Percentiles rank a stretch among this genome's conserved stretches.
Conservation (phyloP, 2,329 filamentous ascomycete species). For the Pestalotiopsis sp. region DNA sequence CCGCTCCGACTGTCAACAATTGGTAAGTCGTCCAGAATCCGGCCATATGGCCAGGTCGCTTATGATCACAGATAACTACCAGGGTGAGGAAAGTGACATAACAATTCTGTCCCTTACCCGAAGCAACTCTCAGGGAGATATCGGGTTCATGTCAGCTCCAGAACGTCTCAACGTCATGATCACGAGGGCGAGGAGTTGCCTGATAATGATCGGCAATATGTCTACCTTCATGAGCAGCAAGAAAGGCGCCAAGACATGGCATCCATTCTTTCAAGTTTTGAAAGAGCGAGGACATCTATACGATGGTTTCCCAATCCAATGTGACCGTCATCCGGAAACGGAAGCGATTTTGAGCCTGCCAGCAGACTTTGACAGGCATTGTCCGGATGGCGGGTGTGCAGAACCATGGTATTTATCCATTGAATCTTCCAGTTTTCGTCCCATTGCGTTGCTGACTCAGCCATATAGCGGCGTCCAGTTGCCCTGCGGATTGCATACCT, state of each 20-base stretch:
- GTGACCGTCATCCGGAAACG: slow-evolving; percentile 59
- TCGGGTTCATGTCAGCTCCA: slow-evolving; percentile 70
- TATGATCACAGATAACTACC: slow-evolving; percentile 67
- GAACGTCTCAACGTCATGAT: slow-evolving; percentile 73
- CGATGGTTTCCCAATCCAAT: slow-evolving; percentile 63
- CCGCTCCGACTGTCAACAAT: slow-evolving; percentile 69
- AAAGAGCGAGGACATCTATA: slow-evolving; percentile 54
- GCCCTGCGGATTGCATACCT: slow-evolving; percentile 61
- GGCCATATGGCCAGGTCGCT: neutral
- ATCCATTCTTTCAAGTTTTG: slow-evolving; percentile 57
- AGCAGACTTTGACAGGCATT: slow-evolving; percentile 61
- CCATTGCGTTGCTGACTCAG: neutral
- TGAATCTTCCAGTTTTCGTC: neutral
- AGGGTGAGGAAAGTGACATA: slow-evolving; percentile 77
- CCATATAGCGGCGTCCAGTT: slow-evolving; percentile 33
- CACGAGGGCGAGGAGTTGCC: slow-evolving; percentile 64
- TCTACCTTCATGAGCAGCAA: slow-evolving; percentile 64
- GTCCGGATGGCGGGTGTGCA: slow-evolving; percentile 72
- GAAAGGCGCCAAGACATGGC: slow-evolving; percentile 62
- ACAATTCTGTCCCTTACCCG: slow-evolving; percentile 70
- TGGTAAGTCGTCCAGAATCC: slow-evolving; percentile 47
- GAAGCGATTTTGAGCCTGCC: slow-evolving; percentile 47
- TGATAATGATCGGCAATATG: slow-evolving; percentile 73
- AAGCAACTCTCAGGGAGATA: slow-evolving; percentile 64
- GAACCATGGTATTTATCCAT: slow-evolving; percentile 59